Conservation (phyloP, 2,329 filamentous ascomycete species). For the Sarocladium brachiariae region DNA sequence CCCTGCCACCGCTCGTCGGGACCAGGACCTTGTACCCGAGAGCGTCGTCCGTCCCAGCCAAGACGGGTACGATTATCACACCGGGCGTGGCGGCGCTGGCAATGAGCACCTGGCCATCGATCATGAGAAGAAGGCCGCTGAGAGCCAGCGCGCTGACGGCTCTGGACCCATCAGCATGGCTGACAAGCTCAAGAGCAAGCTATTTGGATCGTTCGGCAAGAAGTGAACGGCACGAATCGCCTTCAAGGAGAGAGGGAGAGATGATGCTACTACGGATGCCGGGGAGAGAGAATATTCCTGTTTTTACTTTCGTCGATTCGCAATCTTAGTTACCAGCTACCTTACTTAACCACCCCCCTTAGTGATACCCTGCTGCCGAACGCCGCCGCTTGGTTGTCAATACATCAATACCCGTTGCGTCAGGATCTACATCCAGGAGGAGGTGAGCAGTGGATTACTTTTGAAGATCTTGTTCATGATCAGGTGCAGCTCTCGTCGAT, state of each 20-base stretch:
- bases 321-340: neutral
- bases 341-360: neutral
- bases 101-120: constrained; percentile 39
- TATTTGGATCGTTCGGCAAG: constrained; percentile 35
- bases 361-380: constrained; percentile 8
- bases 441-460: too few relatives aligned
- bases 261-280: neutral
- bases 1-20: constrained; percentile 33
- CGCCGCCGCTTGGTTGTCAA: constrained; percentile 8
- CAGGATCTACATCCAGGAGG: too few relatives aligned
- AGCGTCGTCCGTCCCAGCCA: constrained; percentile 41
- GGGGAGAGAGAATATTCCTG: neutral
- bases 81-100: constrained; percentile 53
- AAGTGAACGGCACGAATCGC: constrained; percentile 24
- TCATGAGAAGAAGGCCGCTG: constrained; percentile 23
- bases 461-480: too few relatives aligned
- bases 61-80: constrained; percentile 46
- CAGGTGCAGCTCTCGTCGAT: too few relatives aligned
- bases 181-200: constrained; percentile 51
- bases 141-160: constrained; percentile 19
- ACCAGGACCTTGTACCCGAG: constrained; percentile 47
- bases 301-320: neutral
- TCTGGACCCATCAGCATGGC: constrained; percentile 37
- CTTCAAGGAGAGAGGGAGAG: neutral
- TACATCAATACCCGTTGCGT: constrained; percentile 1